Evolutionary conservation across 2,329 filamentous ascomycete species (phyloP).

Genomic region (Ascochyta pisi): DNA sequence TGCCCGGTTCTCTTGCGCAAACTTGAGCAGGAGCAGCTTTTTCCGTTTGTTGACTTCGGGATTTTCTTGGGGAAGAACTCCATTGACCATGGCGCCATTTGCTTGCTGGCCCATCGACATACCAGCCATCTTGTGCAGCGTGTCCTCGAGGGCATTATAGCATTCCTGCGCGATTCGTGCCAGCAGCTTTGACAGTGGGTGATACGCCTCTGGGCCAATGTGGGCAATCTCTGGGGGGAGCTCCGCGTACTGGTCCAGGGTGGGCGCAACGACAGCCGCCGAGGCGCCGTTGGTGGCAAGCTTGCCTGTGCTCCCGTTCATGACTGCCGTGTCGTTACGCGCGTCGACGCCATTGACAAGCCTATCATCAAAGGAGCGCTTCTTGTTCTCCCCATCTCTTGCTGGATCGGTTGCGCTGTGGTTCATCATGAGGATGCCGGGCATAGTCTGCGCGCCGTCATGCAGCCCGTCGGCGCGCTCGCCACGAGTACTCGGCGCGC

Average conservation of each 20-base stretch:
- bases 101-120: conserved; percentile 66
- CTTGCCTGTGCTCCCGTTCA: conserved; percentile 21
- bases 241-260: conserved; percentile 35
- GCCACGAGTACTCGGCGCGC: conserved; percentile 26
- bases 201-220: conserved; percentile 73
- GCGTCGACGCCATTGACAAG: conserved; percentile 38
- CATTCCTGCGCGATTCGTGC: conserved; percentile 82
- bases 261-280: conserved; percentile 16
- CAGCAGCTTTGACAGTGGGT: conserved; percentile 77
- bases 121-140: conserved; percentile 73
- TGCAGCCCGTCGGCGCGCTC: conserved; percentile 41
- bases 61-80: conserved; percentile 39
- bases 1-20: conserved; percentile 78
- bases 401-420: conserved; percentile 48
- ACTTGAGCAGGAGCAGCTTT: conserved; percentile 76
- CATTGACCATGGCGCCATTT: conserved; percentile 52
- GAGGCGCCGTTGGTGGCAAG: conserved; percentile 28
- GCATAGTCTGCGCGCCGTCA: conserved; percentile 52
- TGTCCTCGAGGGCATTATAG: conserved; percentile 76
- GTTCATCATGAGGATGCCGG: conserved; percentile 58
- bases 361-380: conserved; percentile 39
- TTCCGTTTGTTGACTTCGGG: conserved; percentile 58
- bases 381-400: conserved; percentile 41
- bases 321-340: conserved; percentile 20
- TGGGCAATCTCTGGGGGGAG: conserved; percentile 66